These are phyloP conservation scores for Hortiboletus campestris DNA, from an alignment of 768 basidiomycete species.

Conservation along the genomic window DNA sequence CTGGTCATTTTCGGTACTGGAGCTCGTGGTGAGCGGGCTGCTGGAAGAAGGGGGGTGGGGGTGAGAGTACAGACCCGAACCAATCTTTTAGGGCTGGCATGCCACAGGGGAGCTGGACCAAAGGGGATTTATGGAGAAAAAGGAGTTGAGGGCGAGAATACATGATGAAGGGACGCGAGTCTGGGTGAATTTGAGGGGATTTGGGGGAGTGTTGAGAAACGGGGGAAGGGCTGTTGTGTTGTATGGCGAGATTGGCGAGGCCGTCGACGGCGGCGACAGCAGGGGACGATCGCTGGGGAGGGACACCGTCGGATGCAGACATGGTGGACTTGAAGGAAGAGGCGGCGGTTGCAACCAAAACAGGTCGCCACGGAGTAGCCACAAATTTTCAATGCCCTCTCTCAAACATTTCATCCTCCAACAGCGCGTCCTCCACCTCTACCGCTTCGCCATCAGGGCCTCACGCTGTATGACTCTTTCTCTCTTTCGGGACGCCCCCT, in stretches of 20 bases:
- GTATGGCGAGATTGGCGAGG: constrained; percentile 34
- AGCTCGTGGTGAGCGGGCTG: constrained; percentile 20
- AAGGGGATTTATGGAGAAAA: constrained; percentile 66
- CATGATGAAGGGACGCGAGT: constrained; percentile 48
- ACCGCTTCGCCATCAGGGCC: constrained; percentile 67
- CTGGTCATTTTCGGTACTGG: constrained; percentile 48
- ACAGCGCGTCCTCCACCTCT: constrained; percentile 57
- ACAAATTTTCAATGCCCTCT: constrained; percentile 35
- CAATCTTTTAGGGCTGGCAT: constrained; percentile 85
- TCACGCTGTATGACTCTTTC: constrained; percentile 51
- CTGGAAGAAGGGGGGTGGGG: constrained; percentile 4
- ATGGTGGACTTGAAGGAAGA: constrained; percentile 28
- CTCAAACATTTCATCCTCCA: constrained; percentile 77
- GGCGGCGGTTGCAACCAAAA: constrained; percentile 16
- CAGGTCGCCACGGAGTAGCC: constrained; percentile 6
- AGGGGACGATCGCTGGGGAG: constrained; percentile 10
- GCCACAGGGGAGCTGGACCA: constrained; percentile 64
- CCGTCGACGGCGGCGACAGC: constrained; percentile 32
- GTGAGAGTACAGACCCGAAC: constrained; percentile 68
- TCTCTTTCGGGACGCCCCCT: not conserved
- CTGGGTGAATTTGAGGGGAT: constrained; percentile 18
- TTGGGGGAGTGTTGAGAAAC: constrained; percentile 4
- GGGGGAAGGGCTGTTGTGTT: constrained; percentile 12
- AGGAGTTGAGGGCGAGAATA: constrained; percentile 74
- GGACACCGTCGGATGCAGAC: constrained; percentile 31